Conservation (phyloP, 1,139 yeast species). For the Nakaseomyces bracarensis region DNA sequence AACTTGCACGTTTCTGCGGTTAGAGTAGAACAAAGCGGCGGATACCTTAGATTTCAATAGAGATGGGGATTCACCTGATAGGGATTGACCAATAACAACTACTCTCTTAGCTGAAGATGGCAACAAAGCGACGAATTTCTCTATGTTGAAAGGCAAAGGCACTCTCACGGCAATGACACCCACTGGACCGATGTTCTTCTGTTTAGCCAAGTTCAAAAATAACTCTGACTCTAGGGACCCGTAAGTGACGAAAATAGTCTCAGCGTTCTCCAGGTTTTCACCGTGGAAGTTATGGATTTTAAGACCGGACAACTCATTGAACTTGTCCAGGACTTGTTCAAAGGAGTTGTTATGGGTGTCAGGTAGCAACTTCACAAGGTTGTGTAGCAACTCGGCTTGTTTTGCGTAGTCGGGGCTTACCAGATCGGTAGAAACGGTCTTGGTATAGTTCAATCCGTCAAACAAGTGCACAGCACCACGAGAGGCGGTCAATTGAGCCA, state of each 20-base stretch:
- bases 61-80: slow-evolving; percentile 35
- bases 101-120: slow-evolving; percentile 54
- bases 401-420: slow-evolving; percentile 22
- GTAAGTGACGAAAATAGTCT: slow-evolving; percentile 65
- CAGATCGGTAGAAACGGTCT: slow-evolving; percentile 44
- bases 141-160: slow-evolving; percentile 66
- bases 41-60: slow-evolving; percentile 61
- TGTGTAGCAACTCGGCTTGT: slow-evolving; percentile 25
- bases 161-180: slow-evolving; percentile 71
- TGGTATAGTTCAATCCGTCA: slow-evolving; percentile 68
- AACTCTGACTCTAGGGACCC: slow-evolving; percentile 63
- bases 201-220: slow-evolving; percentile 39
- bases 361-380: slow-evolving; percentile 28
- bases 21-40: slow-evolving; percentile 58
- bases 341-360: slow-evolving; percentile 43
- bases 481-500: slow-evolving; percentile 46
- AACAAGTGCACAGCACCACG: slow-evolving; percentile 14
- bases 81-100: slow-evolving; percentile 55
- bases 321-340: slow-evolving; percentile 51
- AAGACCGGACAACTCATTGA: slow-evolving; percentile 47
- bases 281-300: slow-evolving; percentile 19
- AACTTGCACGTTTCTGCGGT: slow-evolving; percentile 34
- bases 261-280: slow-evolving; percentile 49
- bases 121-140: slow-evolving; percentile 48
- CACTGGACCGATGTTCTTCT: slow-evolving; percentile 34